A percentile compares a stretch with the other conserved stretches of the same genome.
Conservation (phyloP, 306 rosid genomes). For the Dryas alaskensis region DNA sequence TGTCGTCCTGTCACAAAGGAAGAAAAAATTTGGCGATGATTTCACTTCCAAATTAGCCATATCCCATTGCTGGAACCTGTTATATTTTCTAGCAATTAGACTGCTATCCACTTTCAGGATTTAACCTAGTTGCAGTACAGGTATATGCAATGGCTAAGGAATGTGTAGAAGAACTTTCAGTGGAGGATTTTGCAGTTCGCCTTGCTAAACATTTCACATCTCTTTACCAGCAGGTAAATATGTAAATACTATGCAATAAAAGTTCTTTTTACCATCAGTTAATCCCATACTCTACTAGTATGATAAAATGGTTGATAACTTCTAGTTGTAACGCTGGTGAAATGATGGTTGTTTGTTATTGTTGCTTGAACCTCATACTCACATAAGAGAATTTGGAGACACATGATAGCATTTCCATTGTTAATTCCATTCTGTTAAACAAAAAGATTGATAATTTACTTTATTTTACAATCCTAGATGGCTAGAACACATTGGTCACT, state of each 20-base stretch:
- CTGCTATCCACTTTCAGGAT: constrained; percentile 17
- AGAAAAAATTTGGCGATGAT: neutral
- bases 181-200: constrained; percentile 73
- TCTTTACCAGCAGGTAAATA: constrained; percentile 64
- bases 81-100: neutral
- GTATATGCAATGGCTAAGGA: constrained; percentile 93
- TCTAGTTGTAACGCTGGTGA: too few species aligned
- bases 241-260: constrained; percentile 31
- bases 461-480: too few species aligned
- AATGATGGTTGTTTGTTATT: too few species aligned
- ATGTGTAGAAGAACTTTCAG: constrained; percentile 60
- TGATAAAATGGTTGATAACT: neutral
- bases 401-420: neutral
- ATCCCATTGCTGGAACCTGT: neutral
- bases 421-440: too few species aligned
- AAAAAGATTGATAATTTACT: too few species aligned
- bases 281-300: neutral
- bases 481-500: too few species aligned
- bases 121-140: constrained; percentile 35
- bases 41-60: neutral
- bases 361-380: neutral
- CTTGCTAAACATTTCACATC: constrained; percentile 88
- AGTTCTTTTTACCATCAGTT: neutral
- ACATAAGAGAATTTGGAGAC: neutral
- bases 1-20: neutral